A percentile compares a stretch with the other conserved stretches of the same genome.
Evolutionary conservation across 164 flowering plant species (phyloP).

Genomic region (Aristolochia fimbriata): DNA sequence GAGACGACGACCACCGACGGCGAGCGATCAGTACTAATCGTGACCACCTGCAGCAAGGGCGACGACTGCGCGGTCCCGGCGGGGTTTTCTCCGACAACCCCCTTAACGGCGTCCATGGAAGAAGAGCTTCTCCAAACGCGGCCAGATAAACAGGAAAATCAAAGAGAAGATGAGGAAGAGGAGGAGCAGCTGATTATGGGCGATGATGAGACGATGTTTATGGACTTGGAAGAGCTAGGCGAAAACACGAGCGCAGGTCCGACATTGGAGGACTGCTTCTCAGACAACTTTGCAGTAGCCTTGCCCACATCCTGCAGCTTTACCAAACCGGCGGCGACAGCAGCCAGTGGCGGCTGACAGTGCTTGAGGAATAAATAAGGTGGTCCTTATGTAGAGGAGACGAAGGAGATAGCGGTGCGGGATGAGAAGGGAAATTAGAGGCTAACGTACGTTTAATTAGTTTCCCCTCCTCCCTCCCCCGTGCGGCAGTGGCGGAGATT

Average conservation of each 20-base stretch:
- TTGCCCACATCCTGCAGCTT: conserved; percentile 34
- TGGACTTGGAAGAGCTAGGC: conserved; percentile 46
- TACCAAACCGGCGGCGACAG: conserved; percentile 30
- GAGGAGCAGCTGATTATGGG: conserved; percentile 33
- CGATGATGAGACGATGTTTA: conserved; percentile 67
- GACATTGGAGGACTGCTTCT: conserved; percentile 26
- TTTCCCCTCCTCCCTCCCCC: too few species aligned
- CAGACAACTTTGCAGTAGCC: conserved; percentile 24
- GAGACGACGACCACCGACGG: neutral
- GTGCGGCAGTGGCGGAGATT: too few species aligned
- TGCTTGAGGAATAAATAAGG: neutral
- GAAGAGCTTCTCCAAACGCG: conserved; percentile 10
- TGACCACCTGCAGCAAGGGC: neutral
- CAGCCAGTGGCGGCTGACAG: conserved; percentile 39
- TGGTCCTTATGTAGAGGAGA: too few species aligned
- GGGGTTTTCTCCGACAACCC: conserved; percentile 29
- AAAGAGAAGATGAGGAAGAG: conserved; percentile 15
- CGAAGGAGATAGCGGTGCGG: too few species aligned
- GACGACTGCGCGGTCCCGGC: conserved; percentile 1
- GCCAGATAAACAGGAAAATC: conserved; percentile 16
- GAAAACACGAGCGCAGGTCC: conserved; percentile 5
- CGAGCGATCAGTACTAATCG: neutral
- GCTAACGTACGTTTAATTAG: too few species aligned
- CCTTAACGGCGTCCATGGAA: conserved; percentile 15
- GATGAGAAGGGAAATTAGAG: too few species aligned